Conservation (phyloP, 192 early-diverging fungal species). For the Allomyces macrogynus region DNA sequence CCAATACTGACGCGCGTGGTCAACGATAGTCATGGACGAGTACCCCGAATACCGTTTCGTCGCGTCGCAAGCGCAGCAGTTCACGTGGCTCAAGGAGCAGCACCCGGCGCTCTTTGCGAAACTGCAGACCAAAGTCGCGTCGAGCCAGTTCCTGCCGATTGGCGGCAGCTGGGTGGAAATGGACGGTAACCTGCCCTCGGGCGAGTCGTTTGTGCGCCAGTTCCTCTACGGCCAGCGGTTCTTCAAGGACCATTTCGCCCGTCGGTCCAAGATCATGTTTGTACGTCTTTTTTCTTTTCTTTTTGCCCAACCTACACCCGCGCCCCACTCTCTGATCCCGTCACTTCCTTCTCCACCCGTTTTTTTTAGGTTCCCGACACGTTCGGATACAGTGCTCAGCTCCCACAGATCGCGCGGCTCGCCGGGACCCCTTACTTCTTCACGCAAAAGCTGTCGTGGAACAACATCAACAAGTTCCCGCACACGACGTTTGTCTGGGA, state of each 20-base stretch:
- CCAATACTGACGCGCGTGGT: not conserved
- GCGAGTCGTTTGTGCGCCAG: slow-evolving; percentile 83
- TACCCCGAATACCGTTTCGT: slow-evolving; percentile 82
- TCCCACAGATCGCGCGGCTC: slow-evolving; percentile 75
- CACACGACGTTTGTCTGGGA: slow-evolving; percentile 90
- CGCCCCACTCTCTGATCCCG: too few species aligned
- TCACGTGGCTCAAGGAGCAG: slow-evolving; percentile 66
- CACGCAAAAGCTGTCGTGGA: slow-evolving; percentile 98
- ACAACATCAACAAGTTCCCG: slow-evolving; percentile 98
- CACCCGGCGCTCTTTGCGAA: slow-evolving; percentile 68
- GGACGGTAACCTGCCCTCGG: slow-evolving; percentile 94
- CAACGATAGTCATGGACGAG: slow-evolving; percentile 56
- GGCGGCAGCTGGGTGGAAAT: slow-evolving; percentile 96
- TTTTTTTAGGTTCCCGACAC: slow-evolving; percentile 90
- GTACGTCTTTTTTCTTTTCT: not conserved
- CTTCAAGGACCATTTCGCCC: slow-evolving; percentile 58
- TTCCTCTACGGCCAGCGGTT: slow-evolving; percentile 69
- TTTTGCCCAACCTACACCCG: not conserved
- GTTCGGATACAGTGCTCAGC: slow-evolving; percentile 75
- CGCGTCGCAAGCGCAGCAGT: slow-evolving; percentile 92
- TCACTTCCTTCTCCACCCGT: slow-evolving; percentile 12
- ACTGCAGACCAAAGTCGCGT: slow-evolving; percentile 44
- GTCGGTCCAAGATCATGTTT: slow-evolving; percentile 17
- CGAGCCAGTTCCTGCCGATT: slow-evolving; percentile 74
- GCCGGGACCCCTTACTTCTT: slow-evolving; percentile 83